phyloP scores from a whole-genome alignment of 257 asterid species.

The Petunia axillaris region DNA sequence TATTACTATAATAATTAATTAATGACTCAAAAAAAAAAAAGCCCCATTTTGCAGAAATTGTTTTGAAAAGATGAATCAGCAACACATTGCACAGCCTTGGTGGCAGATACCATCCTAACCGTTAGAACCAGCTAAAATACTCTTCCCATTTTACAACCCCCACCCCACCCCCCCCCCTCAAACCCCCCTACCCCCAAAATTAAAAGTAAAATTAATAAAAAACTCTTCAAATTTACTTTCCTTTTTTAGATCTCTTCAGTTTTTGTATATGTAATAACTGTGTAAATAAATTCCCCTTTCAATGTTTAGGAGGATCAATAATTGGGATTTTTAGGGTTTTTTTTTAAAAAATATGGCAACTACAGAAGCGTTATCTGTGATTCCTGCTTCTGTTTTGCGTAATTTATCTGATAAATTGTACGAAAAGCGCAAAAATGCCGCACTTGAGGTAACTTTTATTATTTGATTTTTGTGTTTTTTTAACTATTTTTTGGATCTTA shows the following conservation, averaged over 20 bases:
- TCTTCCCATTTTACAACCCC: too few relatives aligned
- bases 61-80: neutral
- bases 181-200: too few relatives aligned
- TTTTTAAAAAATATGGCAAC: conserved; percentile 29
- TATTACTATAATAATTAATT: too few relatives aligned
- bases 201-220: too few relatives aligned
- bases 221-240: too few relatives aligned
- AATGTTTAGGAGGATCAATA: neutral
- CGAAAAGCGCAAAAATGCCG: conserved; percentile 99
- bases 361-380: conserved; percentile 69
- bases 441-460: conserved; percentile 68
- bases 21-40: too few relatives aligned
- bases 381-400: conserved; percentile 90
- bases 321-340: conserved; percentile 41
- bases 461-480: neutral
- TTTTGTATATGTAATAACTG: neutral
- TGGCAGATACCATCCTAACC: too few relatives aligned
- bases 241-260: too few relatives aligned
- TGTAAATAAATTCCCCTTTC: neutral
- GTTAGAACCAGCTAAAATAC: too few relatives aligned
- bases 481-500: neutral
- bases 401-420: conserved; percentile 95
- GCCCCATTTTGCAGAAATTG: too few relatives aligned
- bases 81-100: too few relatives aligned
- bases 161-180: too few relatives aligned